Base-by-base conservation (phyloP, 371 early-diverging fungal genomes). In the Mortierella sp. region DNA sequence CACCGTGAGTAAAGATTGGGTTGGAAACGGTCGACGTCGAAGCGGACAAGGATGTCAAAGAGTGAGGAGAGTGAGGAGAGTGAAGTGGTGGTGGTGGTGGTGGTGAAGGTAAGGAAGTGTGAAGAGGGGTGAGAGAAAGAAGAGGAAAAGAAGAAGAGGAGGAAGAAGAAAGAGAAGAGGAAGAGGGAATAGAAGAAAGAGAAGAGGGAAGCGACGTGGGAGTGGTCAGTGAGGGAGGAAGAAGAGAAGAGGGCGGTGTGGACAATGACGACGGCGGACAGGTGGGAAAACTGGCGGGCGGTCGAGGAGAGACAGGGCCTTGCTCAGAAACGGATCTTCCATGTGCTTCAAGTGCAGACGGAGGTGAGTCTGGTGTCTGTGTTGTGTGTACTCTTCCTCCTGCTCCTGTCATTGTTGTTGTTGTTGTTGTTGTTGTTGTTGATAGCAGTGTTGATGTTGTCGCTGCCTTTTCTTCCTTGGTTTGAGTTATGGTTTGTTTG, bases 341-440 rank as follows among this genome's bases (percentile, higher is more conserved):
- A 70, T 70, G 70, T 61, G 70, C 70, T 40, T 55, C 9, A n/a
- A n/a, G n/a, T 48, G 48, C 48, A 48, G 48, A 10, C 19, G 8
- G n/a, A 22, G 8, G 47, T 16, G 47, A 19, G 19, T 47, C 47
- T 14, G 47, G 47, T 47, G 47, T 22, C 6, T 19, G 6, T 1
- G 47, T 22, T 47, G 47, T 47, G 14, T 47, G 47, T 11, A 10
- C 22, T 47, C 47, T 19, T 47, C 22, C 47, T 47, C 7, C 11
- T 50, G 48, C n/a, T 6, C n/a, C n/a, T 48, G 48, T 48, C 5
- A 4, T 19, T 47, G 22, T 47, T 11, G 47, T 47, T 47, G 22
- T 47, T 11, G 11, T 48, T 48, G n/a, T 48, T 48, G 11, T 48
- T n/a, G n/a, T 48, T 48, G 11, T 48, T 48, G n/a, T 48, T 48